Percentiles rank a stretch among this genome's conserved stretches.
phyloP scores from a whole-genome alignment of 2,329 filamentous ascomycete species.

The Colletotrichum liriopes region DNA sequence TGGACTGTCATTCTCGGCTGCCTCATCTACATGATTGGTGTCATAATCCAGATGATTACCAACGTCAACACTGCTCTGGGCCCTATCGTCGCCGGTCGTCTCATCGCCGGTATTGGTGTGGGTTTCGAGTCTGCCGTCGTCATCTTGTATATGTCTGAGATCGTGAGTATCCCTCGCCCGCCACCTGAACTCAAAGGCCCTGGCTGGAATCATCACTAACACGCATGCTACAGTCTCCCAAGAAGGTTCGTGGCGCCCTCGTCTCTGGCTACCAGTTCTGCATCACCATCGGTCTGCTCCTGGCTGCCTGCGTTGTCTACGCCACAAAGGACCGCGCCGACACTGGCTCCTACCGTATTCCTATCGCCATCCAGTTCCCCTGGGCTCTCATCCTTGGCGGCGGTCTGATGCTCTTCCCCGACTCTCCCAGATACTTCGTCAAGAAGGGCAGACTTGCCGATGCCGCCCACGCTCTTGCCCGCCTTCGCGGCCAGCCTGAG shows the following conservation, averaged over 20 bases:
- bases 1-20: slow-evolving; percentile 82
- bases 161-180: slow-evolving; percentile 61
- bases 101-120: slow-evolving; percentile 83
- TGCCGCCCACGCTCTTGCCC: slow-evolving; percentile 74
- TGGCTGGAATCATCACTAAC: slow-evolving; percentile 29
- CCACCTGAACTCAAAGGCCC: background rate
- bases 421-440: slow-evolving; percentile 89
- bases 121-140: slow-evolving; percentile 86
- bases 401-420: slow-evolving; percentile 84
- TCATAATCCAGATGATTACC: slow-evolving; percentile 75
- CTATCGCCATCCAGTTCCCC: slow-evolving; percentile 84
- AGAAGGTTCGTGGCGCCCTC: slow-evolving; percentile 82
- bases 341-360: slow-evolving; percentile 83
- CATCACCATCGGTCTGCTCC: slow-evolving; percentile 83
- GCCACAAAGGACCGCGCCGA: slow-evolving; percentile 74
- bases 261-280: slow-evolving; percentile 90
- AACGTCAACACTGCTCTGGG: slow-evolving; percentile 64
- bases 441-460: slow-evolving; percentile 80
- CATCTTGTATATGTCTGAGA: slow-evolving; percentile 91
- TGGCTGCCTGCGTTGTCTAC: slow-evolving; percentile 84
- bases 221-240: slow-evolving; percentile 61
- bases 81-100: slow-evolving; percentile 80
- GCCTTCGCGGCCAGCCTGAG: slow-evolving; percentile 80
- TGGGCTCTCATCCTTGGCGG: slow-evolving; percentile 83
- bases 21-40: slow-evolving; percentile 78